A percentile compares a stretch with the other conserved stretches of the same genome.
phyloP scores from a whole-genome alignment of 306 rosid species.

The Oxytropis ochrocephala region DNA sequence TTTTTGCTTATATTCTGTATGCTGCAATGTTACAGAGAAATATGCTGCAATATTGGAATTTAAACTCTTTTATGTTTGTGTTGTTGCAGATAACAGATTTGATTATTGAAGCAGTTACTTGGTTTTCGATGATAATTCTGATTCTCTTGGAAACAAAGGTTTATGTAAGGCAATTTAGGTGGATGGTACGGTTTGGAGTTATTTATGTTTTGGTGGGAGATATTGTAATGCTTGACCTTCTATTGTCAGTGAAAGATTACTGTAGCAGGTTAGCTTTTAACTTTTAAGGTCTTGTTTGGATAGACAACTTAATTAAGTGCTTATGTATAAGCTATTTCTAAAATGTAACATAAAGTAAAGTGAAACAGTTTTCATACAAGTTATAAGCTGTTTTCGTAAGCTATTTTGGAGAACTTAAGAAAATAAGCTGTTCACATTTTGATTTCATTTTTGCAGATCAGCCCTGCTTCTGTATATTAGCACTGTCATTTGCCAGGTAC shows the following conservation, averaged over 20 bases:
- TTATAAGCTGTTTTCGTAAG: too few relatives aligned
- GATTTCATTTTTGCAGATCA: conserved; percentile 45
- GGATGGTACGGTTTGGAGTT: conserved; percentile 76
- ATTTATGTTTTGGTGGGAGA: conserved; percentile 70
- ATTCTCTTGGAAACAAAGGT: conserved; percentile 54
- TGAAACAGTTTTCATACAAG: too few relatives aligned
- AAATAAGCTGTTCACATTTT: background rate
- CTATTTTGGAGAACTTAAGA: too few relatives aligned
- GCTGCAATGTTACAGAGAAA: background rate
- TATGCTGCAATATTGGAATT: conserved; percentile 5
- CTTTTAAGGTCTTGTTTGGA: background rate
- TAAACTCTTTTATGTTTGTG: background rate
- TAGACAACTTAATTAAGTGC: too few relatives aligned
- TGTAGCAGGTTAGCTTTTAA: conserved; percentile 45
- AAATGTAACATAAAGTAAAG: too few relatives aligned
- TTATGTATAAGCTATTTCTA: too few relatives aligned
- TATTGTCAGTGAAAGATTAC: conserved; percentile 51
- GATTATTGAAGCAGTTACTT: conserved; percentile 52
- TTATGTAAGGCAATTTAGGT: conserved; percentile 66
- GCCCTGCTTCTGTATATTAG: conserved; percentile 43
- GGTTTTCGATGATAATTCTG: conserved; percentile 62
- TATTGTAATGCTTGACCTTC: conserved; percentile 59
- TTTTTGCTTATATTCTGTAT: background rate
- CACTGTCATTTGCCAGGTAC: conserved; percentile 55
- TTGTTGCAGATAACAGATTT: conserved; percentile 37